phyloP scores from a whole-genome alignment of 2,329 filamentous ascomycete species.

The Aspergillus costaricaensis region DNA sequence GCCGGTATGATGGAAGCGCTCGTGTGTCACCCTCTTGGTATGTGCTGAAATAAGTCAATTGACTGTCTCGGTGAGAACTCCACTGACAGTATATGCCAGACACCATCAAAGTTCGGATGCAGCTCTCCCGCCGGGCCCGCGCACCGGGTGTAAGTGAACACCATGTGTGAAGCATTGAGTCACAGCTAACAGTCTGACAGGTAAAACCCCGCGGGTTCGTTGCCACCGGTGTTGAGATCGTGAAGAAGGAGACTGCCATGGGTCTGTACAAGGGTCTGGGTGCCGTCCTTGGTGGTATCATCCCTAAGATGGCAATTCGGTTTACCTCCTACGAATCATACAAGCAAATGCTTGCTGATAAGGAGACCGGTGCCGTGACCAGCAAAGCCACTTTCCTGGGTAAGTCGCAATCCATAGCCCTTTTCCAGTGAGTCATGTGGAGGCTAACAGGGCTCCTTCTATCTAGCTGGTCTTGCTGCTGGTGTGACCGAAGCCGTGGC shows the following conservation, averaged over 20 bases:
- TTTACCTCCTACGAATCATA: conserved; percentile 98
- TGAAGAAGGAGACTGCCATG: conserved; percentile 84
- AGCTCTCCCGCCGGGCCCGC: conserved; percentile 83
- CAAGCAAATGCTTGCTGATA: conserved; percentile 77
- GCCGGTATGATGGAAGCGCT: conserved; percentile 99
- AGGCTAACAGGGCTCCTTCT: conserved; percentile 12
- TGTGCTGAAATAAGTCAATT: conserved; percentile 51
- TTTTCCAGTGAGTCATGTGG: neutral
- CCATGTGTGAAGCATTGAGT: neutral
- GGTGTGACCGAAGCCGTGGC: conserved; percentile 96
- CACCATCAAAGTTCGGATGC: conserved; percentile 99
- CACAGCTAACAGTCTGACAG: conserved; percentile 36
- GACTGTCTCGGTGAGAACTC: conserved; percentile 10
- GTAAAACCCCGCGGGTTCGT: conserved; percentile 83
- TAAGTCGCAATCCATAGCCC: conserved; percentile 40
- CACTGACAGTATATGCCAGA: conserved; percentile 54
- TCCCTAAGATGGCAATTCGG: conserved; percentile 98
- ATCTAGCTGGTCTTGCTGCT: conserved; percentile 76
- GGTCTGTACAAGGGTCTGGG: conserved; percentile 98
- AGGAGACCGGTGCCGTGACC: conserved; percentile 66
- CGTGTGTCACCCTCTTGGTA: conserved; percentile 89
- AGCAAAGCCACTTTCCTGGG: conserved; percentile 72
- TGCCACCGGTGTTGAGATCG: conserved; percentile 80
- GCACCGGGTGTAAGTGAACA: conserved; percentile 67
- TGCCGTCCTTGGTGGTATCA: conserved; percentile 91